Evolutionary conservation across 2,329 filamentous ascomycete genomes (phyloP).

Genomic region (Fusarium sarcochroum): DNA sequence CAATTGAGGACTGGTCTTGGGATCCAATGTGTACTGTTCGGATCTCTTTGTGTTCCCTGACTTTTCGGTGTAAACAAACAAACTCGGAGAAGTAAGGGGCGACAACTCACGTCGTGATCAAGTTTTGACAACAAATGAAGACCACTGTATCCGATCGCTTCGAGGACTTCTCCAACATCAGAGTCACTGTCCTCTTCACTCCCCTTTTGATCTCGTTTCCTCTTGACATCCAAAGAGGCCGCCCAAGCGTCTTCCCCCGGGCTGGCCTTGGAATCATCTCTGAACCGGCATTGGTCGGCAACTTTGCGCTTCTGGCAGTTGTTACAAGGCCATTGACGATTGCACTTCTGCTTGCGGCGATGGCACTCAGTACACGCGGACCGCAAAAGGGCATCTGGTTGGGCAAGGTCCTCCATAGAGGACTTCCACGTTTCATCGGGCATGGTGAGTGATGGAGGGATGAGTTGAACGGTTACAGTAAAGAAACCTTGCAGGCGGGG

Average conservation of each 20-base stretch:
- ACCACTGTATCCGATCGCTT: constrained; percentile 27
- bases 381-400: constrained; percentile 7
- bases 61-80: background rate
- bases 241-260: constrained; percentile 13
- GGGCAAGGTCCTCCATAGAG: background rate
- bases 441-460: constrained; percentile 11
- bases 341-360: constrained; percentile 32
- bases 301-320: constrained; percentile 31
- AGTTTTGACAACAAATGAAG: constrained; percentile 30
- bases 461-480: background rate
- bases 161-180: constrained; percentile 27
- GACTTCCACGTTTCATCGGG: constrained; percentile 27
- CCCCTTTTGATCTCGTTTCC: constrained; percentile 14
- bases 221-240: constrained; percentile 24
- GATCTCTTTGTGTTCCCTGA: constrained; percentile 21
- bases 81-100: too few species aligned
- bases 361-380: constrained; percentile 30
- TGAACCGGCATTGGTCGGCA: constrained; percentile 31
- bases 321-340: constrained; percentile 31
- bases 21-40: constrained; percentile 20
- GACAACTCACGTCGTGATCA: constrained; percentile 19
- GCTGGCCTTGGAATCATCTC: constrained; percentile 13
- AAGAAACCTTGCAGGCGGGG: constrained; percentile 13
- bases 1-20: constrained; percentile 17
- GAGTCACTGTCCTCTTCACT: constrained; percentile 13